Base-by-base conservation (phyloP, 805 yeast species). In the Saturnispora sekii region DNA sequence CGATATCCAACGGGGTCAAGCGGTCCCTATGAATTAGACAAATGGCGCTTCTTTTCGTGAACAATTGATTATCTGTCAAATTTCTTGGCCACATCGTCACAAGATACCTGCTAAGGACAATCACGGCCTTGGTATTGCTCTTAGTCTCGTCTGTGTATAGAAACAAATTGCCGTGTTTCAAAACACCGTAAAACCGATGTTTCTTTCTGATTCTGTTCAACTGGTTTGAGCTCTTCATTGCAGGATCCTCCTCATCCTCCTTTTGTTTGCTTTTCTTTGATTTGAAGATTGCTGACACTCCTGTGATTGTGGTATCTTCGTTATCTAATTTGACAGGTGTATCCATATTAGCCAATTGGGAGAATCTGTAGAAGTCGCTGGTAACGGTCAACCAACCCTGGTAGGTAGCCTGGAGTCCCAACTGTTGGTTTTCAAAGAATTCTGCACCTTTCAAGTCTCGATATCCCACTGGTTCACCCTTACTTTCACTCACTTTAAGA, bases 361-460 rank as follows among this genome's bases (percentile, higher is more conserved):
- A 56, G 62, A 73, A 67, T 46, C 71, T 66, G 63, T 82, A 70
- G 58, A 81, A 84, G 51, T 84, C 90, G 48, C 77, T 79, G 0
- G 95, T 84, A n/a, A 89, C 89, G 2, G 82, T 76, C 2, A 87
- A 64, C 95, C 94, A 85, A 8, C 95, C 96, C 10, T 76, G 66
- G 57, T 72, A 76, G 52, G 63, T 72, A 0, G 86, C 73, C 21
- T 77, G 76, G 1, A 82, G 74, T 3, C 93, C 94, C 0, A 75
- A 60, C n/a, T 69, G 67, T 34, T 65, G 62, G 10, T 64, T 62
- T 53, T 84, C 89, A 46, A 81, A 79, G n/a, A 82, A 55, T 48
- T 75, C 79, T 0, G 84, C 84, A 4, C 81, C 77, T 50, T 73
- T 77, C 42, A 81, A 63, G 3, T 48, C 44, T 35, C 63, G 46